Evolutionary conservation across 345 rosid genomes (phyloP), one percentile per base, ranked within the genome.

Genomic region (Ricinus communis): DNA sequence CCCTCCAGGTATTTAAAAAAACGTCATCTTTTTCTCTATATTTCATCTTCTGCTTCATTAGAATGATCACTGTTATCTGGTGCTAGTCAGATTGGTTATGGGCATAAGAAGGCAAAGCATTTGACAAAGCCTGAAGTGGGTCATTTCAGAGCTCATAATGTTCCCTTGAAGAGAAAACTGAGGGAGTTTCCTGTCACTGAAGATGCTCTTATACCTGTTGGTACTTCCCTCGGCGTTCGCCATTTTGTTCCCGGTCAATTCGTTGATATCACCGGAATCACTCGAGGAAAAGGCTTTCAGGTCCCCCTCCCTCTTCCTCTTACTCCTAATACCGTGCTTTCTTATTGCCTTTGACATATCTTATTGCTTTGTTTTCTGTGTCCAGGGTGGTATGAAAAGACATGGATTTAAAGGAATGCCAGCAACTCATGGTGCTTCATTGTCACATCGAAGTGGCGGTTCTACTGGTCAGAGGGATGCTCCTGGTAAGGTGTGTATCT

Each of bases 391-490:
- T 30, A 95, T 95, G 97, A 92, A 92, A 83, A 95, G 96, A 74
- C 63, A 55, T 27, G 80, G 75, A 13, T 79, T 85, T 52, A 78
- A 61, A 70, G 99, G 98, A 75, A 63, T 63, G 85, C 90, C 93
- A 1, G 90, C 82, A 53, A 87, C 93, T 68, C 99, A 95, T 79
- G 99, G 99, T 80, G 77, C 85, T 47, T 95, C 98, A 71, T 61
- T 82, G 55, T 72, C 91, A 19, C 99, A 95, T 84, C 80, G 97
- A 74, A 83, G 86, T 63, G 49, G 65, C 73, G 99, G 98, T 75
- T 95, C 99, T 60, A 92, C 97, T 27, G 97, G 99, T 62, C 97
- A 92, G 86, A 88, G 99, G 82, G 98, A 93, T 84, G 88, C 87
- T 73, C 90, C 90, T 10, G 97, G 99, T 64, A 95, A 84, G 97